phyloP scores from a whole-genome alignment of 2,329 filamentous ascomycete genomes.

The Shiraia bambusicola region DNA sequence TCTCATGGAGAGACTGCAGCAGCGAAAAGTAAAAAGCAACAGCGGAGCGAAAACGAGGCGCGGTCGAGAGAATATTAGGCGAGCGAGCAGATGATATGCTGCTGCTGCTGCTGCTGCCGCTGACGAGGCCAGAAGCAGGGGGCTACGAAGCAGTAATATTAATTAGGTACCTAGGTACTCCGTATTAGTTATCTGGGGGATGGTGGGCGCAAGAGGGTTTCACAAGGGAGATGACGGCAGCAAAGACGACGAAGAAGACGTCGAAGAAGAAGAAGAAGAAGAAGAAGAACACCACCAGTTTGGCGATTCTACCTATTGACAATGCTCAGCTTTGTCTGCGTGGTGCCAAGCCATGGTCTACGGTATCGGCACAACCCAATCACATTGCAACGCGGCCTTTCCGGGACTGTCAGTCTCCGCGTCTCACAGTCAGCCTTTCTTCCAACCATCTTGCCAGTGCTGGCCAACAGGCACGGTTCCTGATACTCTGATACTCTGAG shows the following conservation, averaged over 20 bases:
- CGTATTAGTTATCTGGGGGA: constrained; percentile 3
- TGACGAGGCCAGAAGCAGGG: constrained; percentile 26
- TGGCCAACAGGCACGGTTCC: constrained; percentile 11
- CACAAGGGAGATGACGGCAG: constrained; percentile 3
- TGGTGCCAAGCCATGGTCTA: constrained; percentile 12
- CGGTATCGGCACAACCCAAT: constrained; percentile 20
- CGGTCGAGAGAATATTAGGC: background rate
- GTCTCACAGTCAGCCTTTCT: constrained; percentile 24
- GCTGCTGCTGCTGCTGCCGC: constrained; percentile 28
- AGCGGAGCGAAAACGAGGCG: constrained; percentile 1
- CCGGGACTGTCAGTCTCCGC: constrained; percentile 17
- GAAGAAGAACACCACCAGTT: background rate
- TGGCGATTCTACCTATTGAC: constrained; percentile 7
- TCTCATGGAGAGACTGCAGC: constrained; percentile 30
- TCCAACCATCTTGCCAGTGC: constrained; percentile 12
- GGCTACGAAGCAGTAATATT: constrained; percentile 7
- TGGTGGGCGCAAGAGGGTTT: constrained; percentile 10
- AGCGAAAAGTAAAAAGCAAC: background rate
- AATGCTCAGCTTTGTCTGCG: constrained; percentile 12
- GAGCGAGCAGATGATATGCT: background rate
- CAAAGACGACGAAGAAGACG: background rate
- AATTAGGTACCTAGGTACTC: too few species aligned
- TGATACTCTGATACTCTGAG: constrained; percentile 26
- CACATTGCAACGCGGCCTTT: constrained; percentile 10
- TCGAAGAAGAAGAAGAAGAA: background rate